Conservation (phyloP, 2,329 filamentous ascomycete genomes). For the Drechslera avenae region DNA sequence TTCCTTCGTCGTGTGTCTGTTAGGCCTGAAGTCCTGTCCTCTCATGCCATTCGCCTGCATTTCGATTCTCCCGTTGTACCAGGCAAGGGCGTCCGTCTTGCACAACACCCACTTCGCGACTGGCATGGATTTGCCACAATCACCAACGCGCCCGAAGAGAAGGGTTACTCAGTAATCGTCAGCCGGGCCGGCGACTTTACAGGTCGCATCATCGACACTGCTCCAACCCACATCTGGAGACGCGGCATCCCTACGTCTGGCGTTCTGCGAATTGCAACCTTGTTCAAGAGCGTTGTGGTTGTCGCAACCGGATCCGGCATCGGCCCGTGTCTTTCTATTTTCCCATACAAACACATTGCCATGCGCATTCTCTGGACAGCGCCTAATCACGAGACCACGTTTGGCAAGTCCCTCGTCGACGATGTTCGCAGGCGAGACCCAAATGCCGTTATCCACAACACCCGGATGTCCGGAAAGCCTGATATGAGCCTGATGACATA, state of each 20-base stretch:
- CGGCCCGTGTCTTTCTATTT: slow-evolving; percentile 56
- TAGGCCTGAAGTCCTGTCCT: slow-evolving; percentile 70
- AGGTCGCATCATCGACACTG: slow-evolving; percentile 38
- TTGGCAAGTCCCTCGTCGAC: slow-evolving; percentile 65
- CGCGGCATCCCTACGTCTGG: slow-evolving; percentile 46
- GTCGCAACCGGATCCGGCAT: slow-evolving; percentile 49
- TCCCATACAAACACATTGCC: slow-evolving; percentile 54
- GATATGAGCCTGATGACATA: slow-evolving; percentile 67
- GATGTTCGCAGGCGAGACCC: slow-evolving; percentile 64
- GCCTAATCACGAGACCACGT: slow-evolving; percentile 66
- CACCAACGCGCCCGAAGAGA: slow-evolving; percentile 35
- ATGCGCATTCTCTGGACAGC: slow-evolving; percentile 75
- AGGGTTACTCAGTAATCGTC: slow-evolving; percentile 44
- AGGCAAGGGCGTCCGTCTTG: slow-evolving; percentile 40
- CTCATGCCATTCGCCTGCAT: slow-evolving; percentile 74
- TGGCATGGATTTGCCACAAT: slow-evolving; percentile 51
- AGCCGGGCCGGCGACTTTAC: slow-evolving; percentile 50
- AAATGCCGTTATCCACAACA: slow-evolving; percentile 71
- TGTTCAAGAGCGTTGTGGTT: slow-evolving; percentile 46
- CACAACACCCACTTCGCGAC: slow-evolving; percentile 42
- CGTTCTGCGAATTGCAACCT: slow-evolving; percentile 43
- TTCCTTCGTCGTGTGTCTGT: slow-evolving; percentile 72
- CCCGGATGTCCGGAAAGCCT: slow-evolving; percentile 63
- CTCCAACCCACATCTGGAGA: slow-evolving; percentile 44
- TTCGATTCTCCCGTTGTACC: slow-evolving; percentile 42